A percentile compares a stretch with the other conserved stretches of the same genome.
Conservation (phyloP, 352 stramenopile species). For the Phytophthora lateralis region DNA sequence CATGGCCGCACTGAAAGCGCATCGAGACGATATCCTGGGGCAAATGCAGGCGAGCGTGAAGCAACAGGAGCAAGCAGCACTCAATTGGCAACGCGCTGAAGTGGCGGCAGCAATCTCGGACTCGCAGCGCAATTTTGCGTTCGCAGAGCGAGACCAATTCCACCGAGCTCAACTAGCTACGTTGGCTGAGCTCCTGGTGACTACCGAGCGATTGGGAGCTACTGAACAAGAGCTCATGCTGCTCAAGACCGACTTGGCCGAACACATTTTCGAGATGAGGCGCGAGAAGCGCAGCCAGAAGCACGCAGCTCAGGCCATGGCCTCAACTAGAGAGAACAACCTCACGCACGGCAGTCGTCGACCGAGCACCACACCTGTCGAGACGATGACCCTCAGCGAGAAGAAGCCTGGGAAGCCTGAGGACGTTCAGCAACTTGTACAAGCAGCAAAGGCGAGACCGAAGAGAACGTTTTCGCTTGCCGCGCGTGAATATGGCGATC, state of each 20-base stretch:
- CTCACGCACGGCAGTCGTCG: constrained; percentile 1
- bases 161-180: constrained; percentile 49
- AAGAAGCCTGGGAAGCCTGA: constrained; percentile 20
- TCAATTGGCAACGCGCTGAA: constrained; percentile 67
- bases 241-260: constrained; percentile 61
- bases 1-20: constrained; percentile 37
- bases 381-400: not conserved
- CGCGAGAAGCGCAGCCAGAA: constrained; percentile 50
- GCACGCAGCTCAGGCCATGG: constrained; percentile 31
- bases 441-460: constrained; percentile 26
- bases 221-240: constrained; percentile 60
- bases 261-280: constrained; percentile 73
- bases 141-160: constrained; percentile 57
- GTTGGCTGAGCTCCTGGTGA: constrained; percentile 52
- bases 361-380: constrained; percentile 22
- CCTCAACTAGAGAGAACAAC: not conserved
- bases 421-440: constrained; percentile 20
- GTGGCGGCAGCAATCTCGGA: constrained; percentile 61
- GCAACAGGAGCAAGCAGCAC: constrained; percentile 45
- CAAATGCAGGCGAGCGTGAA: constrained; percentile 54
- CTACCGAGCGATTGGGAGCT: constrained; percentile 47
- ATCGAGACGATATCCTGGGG: constrained; percentile 53
- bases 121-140: constrained; percentile 70
- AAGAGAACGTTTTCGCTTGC: constrained; percentile 62
- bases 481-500: constrained; percentile 56